phyloP scores from a whole-genome alignment of 495 filamentous ascomycete genomes.

The Penicillium paxilli region DNA sequence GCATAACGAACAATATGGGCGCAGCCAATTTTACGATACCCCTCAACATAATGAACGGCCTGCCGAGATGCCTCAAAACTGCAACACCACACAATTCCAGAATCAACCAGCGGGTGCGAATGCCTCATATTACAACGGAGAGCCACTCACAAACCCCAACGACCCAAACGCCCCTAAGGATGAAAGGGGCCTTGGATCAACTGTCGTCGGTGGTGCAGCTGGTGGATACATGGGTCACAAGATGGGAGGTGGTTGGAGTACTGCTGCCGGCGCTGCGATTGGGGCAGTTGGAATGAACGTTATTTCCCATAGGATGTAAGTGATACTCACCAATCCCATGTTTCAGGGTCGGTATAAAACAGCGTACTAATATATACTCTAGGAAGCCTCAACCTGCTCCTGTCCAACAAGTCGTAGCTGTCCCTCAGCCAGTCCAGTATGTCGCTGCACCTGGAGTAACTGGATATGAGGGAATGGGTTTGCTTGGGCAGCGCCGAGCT shows the following conservation, averaged over 20 bases:
- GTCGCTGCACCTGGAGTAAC: background rate
- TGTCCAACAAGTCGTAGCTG: background rate
- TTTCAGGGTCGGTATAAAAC: background rate
- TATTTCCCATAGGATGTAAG: background rate
- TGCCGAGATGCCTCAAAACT: background rate
- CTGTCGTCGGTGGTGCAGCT: background rate
- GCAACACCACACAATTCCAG: background rate
- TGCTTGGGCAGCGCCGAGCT: background rate
- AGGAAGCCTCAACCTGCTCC: background rate
- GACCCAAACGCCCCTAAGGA: background rate
- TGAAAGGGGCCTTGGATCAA: constrained; percentile 1
- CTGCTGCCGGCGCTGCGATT: background rate
- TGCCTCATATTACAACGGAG: background rate
- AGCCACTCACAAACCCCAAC: background rate
- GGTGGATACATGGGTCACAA: constrained; percentile 3
- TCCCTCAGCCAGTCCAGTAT: background rate
- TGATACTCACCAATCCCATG: background rate
- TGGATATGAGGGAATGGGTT: background rate
- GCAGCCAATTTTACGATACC: background rate
- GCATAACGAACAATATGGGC: background rate
- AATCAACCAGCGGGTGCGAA: background rate
- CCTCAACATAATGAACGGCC: background rate
- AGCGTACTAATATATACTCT: background rate
- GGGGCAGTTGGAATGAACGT: background rate
- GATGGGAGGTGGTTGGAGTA: background rate